Conservation (phyloP, 2,329 filamentous ascomycete genomes). For the Phialophora chinensis region DNA sequence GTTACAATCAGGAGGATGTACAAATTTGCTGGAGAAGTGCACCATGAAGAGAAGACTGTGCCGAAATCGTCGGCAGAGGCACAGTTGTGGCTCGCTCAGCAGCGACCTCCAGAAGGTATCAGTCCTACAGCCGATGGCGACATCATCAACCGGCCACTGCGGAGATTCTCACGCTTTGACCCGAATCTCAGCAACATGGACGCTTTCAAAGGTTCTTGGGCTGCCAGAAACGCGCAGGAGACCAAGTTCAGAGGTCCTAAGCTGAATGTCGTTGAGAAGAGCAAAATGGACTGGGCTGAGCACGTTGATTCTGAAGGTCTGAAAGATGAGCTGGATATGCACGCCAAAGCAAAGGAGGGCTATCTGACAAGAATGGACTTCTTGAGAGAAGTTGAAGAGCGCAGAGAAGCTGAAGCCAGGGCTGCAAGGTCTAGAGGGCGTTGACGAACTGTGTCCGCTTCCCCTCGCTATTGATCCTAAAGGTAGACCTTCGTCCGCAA, state of each 20-base stretch:
- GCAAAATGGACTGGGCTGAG: conserved; percentile 68
- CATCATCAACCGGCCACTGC: conserved; percentile 47
- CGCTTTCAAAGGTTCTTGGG: conserved; percentile 43
- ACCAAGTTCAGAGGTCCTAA: conserved; percentile 58
- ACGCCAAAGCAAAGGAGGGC: conserved; percentile 66
- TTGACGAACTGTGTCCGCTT: background rate
- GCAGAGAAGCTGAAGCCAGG: conserved; percentile 62
- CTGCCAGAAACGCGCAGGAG: conserved; percentile 37
- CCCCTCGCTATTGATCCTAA: background rate
- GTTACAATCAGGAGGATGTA: conserved; percentile 64
- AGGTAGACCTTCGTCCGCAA: conserved; percentile 5
- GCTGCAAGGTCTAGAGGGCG: conserved; percentile 55
- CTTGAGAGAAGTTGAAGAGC: conserved; percentile 62
- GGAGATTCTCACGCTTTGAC: conserved; percentile 54
- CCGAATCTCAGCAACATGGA: conserved; percentile 47
- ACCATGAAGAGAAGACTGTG: conserved; percentile 61
- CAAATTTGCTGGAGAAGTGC: conserved; percentile 62
- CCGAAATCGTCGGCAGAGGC: conserved; percentile 62
- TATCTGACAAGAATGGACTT: conserved; percentile 69
- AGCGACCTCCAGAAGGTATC: conserved; percentile 44
- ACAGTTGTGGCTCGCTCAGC: conserved; percentile 57
- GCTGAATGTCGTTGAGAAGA: conserved; percentile 71
- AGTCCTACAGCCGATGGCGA: conserved; percentile 37
- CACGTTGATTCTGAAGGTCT: conserved; percentile 68
- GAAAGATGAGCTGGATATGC: conserved; percentile 65